Evolutionary conservation across 768 basidiomycete genomes (phyloP).

Genomic region (Candolleomyces aberdarensis): DNA sequence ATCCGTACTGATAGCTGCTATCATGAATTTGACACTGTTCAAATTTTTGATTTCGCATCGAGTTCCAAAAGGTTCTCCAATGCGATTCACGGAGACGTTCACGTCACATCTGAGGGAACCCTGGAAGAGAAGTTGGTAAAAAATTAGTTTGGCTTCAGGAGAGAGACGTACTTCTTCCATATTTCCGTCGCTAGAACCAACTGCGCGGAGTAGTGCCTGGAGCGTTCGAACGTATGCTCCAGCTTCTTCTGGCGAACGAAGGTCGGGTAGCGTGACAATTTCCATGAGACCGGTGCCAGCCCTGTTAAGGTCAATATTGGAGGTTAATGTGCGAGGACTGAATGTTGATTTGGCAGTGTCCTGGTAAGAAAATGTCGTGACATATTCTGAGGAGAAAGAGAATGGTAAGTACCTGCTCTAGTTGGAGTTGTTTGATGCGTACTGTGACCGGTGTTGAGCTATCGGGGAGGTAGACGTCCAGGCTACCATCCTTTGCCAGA

Average conservation of each 20-base stretch:
- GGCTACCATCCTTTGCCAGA: conserved; percentile 62
- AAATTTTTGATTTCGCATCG: conserved; percentile 97
- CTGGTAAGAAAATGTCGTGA: conserved; percentile 34
- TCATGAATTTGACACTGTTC: conserved; percentile 85
- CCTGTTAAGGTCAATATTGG: conserved; percentile 84
- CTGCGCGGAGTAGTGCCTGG: conserved; percentile 74
- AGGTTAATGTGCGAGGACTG: conserved; percentile 45
- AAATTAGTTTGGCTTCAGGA: background rate
- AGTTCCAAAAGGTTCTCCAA: conserved; percentile 63
- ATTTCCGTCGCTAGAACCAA: conserved; percentile 90
- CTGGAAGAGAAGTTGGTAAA: conserved; percentile 33
- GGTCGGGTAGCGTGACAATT: conserved; percentile 92
- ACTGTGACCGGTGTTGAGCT: conserved; percentile 38
- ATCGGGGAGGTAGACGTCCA: conserved; percentile 41
- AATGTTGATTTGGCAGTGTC: conserved; percentile 88
- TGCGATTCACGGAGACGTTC: conserved; percentile 84
- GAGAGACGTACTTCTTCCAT: conserved; percentile 79
- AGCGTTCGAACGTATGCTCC: conserved; percentile 81
- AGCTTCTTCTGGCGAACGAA: conserved; percentile 87
- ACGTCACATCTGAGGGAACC: conserved; percentile 95
- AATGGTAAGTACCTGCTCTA: conserved; percentile 73
- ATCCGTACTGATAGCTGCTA: conserved; percentile 74
- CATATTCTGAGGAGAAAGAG: background rate
- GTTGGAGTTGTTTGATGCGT: conserved; percentile 91
- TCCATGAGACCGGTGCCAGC: conserved; percentile 91